Percentiles rank a stretch among this genome's conserved stretches.
These are phyloP conservation scores for Trichoderma oligosporum DNA, from an alignment of 2,329 filamentous ascomycete species.

Conservation along the genomic window DNA sequence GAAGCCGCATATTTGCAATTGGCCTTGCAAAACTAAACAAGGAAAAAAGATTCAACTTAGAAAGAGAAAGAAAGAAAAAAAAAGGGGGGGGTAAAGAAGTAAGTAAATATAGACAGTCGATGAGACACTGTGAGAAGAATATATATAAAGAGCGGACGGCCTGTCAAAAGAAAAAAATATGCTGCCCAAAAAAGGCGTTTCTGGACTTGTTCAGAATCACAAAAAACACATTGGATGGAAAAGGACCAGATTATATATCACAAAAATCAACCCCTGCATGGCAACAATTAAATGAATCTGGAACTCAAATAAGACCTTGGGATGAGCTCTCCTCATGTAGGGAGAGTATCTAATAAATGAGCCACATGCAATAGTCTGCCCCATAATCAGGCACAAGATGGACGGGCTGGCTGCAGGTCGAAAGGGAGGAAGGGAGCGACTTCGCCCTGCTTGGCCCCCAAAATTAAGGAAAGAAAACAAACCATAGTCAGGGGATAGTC, in stretches of 20 bases:
- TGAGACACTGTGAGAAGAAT: background rate
- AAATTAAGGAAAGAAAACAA: background rate
- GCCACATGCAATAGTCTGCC: background rate
- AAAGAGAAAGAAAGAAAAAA: background rate
- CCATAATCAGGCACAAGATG: constrained; percentile 1
- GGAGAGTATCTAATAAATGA: background rate
- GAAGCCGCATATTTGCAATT: constrained; percentile 26
- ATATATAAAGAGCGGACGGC: constrained; percentile 16
- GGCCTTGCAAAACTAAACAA: background rate
- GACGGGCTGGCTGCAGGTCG: constrained; percentile 2
- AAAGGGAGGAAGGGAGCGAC: constrained; percentile 6
- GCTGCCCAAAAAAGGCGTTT: background rate
- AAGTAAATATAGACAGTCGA: constrained; percentile 15
- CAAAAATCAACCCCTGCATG: constrained; percentile 1
- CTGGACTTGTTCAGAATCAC: background rate
- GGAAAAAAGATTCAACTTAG: background rate
- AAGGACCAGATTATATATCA: constrained; percentile 13
- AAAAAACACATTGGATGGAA: background rate
- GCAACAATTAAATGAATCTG: constrained; percentile 13
- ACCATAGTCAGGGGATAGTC: background rate
- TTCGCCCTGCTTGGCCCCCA: constrained; percentile 11
- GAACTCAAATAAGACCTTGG: constrained; percentile 9
- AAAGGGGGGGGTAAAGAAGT: background rate
- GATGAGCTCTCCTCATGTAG: constrained; percentile 7
- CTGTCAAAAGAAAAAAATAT: constrained; percentile 13